Evolutionary conservation across 192 early-diverging fungal species (phyloP).

Genomic region (Coemansia sp.): DNA sequence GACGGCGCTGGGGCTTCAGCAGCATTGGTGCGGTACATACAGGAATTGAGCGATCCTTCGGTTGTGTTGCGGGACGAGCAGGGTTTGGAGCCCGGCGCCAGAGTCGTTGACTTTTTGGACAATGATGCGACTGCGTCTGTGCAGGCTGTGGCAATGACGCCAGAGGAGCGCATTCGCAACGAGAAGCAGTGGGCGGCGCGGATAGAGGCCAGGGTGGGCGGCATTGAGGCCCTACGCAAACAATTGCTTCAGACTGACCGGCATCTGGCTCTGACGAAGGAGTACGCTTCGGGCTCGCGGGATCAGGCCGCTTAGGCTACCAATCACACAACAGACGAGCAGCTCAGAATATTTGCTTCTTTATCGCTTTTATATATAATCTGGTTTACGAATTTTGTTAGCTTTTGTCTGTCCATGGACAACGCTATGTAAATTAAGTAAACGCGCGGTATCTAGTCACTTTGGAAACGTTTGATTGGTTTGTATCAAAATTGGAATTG

Average conservation of each 20-base stretch:
- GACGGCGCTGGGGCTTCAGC: background rate
- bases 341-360: background rate
- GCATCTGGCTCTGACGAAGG: constrained; percentile 41
- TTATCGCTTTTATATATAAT: no score
- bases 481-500: no score
- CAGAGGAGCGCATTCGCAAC: background rate
- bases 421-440: no score
- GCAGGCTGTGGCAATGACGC: background rate
- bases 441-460: no score
- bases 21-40: constrained; percentile 29
- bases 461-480: no score
- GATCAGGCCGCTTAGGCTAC: constrained; percentile 7
- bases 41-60: constrained; percentile 17
- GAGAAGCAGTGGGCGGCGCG: constrained; percentile 27
- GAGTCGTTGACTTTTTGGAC: constrained; percentile 18
- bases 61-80: constrained; percentile 17
- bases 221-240: constrained; percentile 17
- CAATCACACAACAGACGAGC: background rate
- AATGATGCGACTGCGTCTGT: constrained; percentile 6
- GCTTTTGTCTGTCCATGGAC: no score
- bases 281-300: constrained; percentile 17
- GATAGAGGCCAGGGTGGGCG: constrained; percentile 13
- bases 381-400: no score
- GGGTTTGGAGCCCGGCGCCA: background rate
- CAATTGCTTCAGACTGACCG: constrained; percentile 28